Percentiles rank a stretch among this genome's conserved stretches.
These are phyloP conservation scores for Podospora fimiseda DNA, from an alignment of 495 filamentous ascomycete species.

Conservation along the genomic window DNA sequence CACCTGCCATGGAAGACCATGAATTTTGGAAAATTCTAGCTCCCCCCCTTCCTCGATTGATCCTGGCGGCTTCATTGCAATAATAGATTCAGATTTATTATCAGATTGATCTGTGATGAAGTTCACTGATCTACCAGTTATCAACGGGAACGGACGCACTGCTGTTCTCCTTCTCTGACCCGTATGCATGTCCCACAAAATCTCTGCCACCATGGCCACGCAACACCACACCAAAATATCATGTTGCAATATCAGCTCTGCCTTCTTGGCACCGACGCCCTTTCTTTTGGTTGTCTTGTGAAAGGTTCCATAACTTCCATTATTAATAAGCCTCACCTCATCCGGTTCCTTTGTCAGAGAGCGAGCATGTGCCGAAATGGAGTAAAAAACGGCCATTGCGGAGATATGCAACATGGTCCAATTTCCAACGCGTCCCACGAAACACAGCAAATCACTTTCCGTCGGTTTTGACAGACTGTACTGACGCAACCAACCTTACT, in stretches of 20 bases:
- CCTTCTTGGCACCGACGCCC: neutral
- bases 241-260: neutral
- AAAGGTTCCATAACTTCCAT: too few relatives aligned
- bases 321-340: neutral
- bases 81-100: neutral
- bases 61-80: neutral
- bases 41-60: neutral
- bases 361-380: neutral
- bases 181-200: too few relatives aligned
- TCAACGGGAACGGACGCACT: too few relatives aligned
- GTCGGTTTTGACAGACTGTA: too few relatives aligned
- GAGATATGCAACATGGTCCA: neutral
- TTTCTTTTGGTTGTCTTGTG: neutral
- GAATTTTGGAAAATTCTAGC: slow-evolving; percentile 6
- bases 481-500: too few relatives aligned
- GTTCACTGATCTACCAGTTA: too few relatives aligned
- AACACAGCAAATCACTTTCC: too few relatives aligned
- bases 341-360: neutral
- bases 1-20: neutral
- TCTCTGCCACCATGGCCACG: too few relatives aligned
- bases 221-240: neutral
- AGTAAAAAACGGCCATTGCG: neutral
- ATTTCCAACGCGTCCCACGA: neutral
- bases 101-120: neutral
- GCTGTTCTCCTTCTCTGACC: too few relatives aligned